A percentile compares a stretch with the other conserved stretches of the same genome.
Conservation (phyloP, 371 early-diverging fungal species). For the Mucor piriformis region DNA sequence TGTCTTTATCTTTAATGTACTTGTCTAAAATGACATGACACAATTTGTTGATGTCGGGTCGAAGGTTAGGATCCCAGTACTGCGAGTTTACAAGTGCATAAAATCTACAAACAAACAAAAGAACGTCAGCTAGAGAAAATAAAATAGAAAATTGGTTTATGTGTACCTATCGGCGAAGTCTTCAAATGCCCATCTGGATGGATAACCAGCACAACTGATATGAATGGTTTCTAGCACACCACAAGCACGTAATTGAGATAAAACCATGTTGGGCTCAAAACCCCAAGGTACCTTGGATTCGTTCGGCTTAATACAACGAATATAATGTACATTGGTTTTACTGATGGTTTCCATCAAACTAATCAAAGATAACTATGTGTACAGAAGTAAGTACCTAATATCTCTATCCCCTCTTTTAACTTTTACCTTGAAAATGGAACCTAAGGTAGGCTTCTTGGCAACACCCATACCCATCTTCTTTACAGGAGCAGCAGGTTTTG, state of each 20-base stretch:
- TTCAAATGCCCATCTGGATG: slow-evolving; percentile 86
- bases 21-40: slow-evolving; percentile 70
- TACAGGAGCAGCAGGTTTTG: slow-evolving; percentile 28
- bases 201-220: slow-evolving; percentile 99
- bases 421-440: slow-evolving; percentile 75
- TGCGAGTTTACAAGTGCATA: slow-evolving; percentile 80
- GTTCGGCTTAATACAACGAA: slow-evolving; percentile 98
- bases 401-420: not conserved
- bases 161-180: slow-evolving; percentile 88
- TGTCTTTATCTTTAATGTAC: slow-evolving; percentile 75
- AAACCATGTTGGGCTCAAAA: slow-evolving; percentile 92
- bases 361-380: slow-evolving; percentile 71
- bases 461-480: slow-evolving; percentile 50
- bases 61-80: slow-evolving; percentile 64
- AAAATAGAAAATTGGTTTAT: not conserved
- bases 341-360: slow-evolving; percentile 94
- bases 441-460: slow-evolving; percentile 83
- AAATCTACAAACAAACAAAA: no score
- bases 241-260: slow-evolving; percentile 97
- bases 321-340: slow-evolving; percentile 93
- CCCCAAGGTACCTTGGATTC: slow-evolving; percentile 87
- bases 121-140: not conserved
- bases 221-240: slow-evolving; percentile 99
- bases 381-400: not conserved
- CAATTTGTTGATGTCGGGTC: slow-evolving; percentile 57